A percentile compares a stretch with the other conserved stretches of the same genome.
phyloP scores from a whole-genome alignment of 352 stramenopile genomes.

The Globisporangium megalacanthum region DNA sequence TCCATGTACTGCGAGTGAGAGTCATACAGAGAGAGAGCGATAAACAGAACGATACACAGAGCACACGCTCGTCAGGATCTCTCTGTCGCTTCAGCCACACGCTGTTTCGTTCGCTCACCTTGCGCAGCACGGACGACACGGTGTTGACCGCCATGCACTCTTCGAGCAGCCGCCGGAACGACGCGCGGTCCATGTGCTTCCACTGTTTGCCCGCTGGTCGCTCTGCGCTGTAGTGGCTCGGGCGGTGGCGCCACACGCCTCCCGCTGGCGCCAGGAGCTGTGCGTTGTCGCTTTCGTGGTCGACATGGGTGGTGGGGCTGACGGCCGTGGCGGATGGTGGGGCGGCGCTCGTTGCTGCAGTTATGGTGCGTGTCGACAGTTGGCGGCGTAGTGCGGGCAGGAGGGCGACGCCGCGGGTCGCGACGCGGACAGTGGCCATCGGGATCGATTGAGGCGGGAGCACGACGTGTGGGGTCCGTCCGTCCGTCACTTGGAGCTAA shows the following conservation, averaged over 20 bases:
- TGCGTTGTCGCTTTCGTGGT: slow-evolving; percentile 13
- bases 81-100: no score
- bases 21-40: not conserved
- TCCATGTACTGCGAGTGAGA: slow-evolving; percentile 41
- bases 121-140: slow-evolving; percentile 51
- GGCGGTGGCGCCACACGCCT: slow-evolving; percentile 16
- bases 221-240: slow-evolving; percentile 16
- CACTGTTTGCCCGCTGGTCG: slow-evolving; percentile 27
- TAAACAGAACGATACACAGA: not conserved
- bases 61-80: not conserved
- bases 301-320: not conserved
- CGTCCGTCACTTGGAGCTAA: not conserved
- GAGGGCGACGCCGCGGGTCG: not conserved
- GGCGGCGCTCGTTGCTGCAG: not conserved
- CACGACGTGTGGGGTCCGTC: not conserved
- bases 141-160: slow-evolving; percentile 49
- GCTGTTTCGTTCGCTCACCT: slow-evolving; percentile 13
- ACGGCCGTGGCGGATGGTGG: not conserved
- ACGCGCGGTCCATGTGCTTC: slow-evolving; percentile 53
- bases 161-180: slow-evolving; percentile 51
- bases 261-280: slow-evolving; percentile 1
- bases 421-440: not conserved
- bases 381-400: not conserved
- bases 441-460: not conserved
- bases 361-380: not conserved